A percentile compares a stretch with the other conserved stretches of the same genome.
These are phyloP conservation scores for Mortierella sp. DNA, from an alignment of 371 early-diverging fungal species.

Conservation along the genomic window DNA sequence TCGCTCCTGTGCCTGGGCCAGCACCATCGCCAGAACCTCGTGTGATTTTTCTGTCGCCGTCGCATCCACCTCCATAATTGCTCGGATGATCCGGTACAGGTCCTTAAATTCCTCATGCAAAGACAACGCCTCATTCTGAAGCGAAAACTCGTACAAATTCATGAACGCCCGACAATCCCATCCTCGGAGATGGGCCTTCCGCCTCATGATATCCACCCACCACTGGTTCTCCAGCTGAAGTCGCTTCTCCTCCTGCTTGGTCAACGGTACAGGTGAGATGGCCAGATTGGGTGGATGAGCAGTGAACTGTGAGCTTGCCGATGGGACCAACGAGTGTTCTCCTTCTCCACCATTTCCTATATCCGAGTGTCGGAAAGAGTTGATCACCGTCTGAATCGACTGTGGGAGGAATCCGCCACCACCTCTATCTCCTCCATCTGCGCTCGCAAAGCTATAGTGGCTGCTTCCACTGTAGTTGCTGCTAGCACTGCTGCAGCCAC, in stretches of 20 bases:
- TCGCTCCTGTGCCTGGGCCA: conserved; percentile 18
- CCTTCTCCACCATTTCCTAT: not conserved
- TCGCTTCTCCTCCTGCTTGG: conserved; percentile 35
- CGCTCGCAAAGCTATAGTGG: not conserved
- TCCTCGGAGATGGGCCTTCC: conserved; percentile 31
- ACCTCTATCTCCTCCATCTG: not conserved
- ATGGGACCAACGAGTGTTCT: not conserved
- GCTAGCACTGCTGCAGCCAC: not conserved
- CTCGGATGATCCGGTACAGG: conserved; percentile 29
- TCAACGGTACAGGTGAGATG: not conserved
- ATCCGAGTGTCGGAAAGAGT: conserved; percentile 10
- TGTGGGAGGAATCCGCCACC: conserved; percentile 21
- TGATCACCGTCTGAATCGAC: conserved; percentile 24
- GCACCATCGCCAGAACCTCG: conserved; percentile 15
- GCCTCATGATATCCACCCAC: conserved; percentile 41
- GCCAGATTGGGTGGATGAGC: not conserved
- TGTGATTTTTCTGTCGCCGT: conserved; percentile 31
- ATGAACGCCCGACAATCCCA: conserved; percentile 43
- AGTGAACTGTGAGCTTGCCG: not conserved
- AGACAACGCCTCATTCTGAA: not conserved
- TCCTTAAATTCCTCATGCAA: conserved; percentile 38
- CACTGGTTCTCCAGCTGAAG: conserved; percentile 31
- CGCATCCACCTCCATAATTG: conserved; percentile 31
- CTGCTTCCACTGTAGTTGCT: not conserved
- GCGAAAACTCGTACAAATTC: conserved; percentile 34